Percentiles rank a stretch among this genome's conserved stretches.
These are phyloP conservation scores for Candida sithepensis DNA, from an alignment of 805 yeast genomes.

Conservation along the genomic window DNA sequence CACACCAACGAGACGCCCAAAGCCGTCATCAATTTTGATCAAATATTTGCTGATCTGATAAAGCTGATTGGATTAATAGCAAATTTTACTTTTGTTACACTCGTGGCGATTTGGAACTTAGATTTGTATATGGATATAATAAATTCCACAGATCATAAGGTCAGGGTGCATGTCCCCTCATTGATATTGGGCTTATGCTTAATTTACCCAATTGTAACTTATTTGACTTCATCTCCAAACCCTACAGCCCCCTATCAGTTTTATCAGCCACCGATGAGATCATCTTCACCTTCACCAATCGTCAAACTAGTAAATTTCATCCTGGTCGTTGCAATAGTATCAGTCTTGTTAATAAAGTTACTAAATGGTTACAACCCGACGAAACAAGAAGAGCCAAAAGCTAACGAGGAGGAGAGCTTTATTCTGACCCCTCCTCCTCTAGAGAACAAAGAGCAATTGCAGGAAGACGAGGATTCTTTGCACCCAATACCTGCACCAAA, in stretches of 20 bases:
- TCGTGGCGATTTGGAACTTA: constrained; percentile 23
- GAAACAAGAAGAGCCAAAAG: neutral
- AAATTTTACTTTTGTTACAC: constrained; percentile 4
- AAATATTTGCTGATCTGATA: constrained; percentile 14
- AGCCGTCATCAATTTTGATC: neutral
- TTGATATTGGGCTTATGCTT: constrained; percentile 8
- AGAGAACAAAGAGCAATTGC: neutral
- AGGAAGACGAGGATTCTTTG: neutral
- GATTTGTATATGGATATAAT: constrained; percentile 27
- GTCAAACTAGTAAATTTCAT: constrained; percentile 6
- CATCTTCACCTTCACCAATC: constrained; percentile 3
- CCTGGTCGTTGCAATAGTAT: constrained; percentile 5
- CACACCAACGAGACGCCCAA: neutral
- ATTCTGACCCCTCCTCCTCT: neutral
- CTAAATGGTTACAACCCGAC: neutral
- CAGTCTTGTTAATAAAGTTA: constrained; percentile 5
- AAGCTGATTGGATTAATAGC: constrained; percentile 8
- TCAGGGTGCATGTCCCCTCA: constrained; percentile 28
- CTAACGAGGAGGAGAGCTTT: constrained; percentile 2
- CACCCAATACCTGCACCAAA: neutral
- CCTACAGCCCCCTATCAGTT: neutral
- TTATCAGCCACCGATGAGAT: constrained; percentile 11
- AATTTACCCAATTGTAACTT: constrained; percentile 11
- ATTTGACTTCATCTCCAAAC: neutral
- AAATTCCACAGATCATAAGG: constrained; percentile 16